Evolutionary conservation across 306 rosid genomes (phyloP).

Genomic region (Vachellia pachyceras): DNA sequence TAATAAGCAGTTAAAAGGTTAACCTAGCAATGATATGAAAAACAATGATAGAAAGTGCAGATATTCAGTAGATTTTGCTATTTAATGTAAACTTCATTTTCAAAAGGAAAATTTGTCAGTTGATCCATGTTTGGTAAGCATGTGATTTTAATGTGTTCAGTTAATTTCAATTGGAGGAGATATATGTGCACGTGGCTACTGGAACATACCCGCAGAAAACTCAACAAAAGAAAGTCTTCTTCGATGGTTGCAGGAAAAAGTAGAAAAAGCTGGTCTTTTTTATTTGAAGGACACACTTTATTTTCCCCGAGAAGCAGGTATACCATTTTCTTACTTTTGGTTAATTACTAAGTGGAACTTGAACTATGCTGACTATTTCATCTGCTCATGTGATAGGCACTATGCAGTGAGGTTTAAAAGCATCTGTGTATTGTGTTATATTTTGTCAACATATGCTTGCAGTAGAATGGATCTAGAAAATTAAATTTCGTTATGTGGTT

Average conservation of each 20-base stretch:
- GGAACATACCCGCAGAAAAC: constrained; percentile 62
- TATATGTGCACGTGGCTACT: constrained; percentile 84
- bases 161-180: constrained; percentile 62
- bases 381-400: not conserved
- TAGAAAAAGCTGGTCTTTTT: constrained; percentile 58
- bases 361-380: not conserved
- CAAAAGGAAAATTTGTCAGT: constrained; percentile 7
- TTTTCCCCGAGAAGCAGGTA: constrained; percentile 83
- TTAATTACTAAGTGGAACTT: too few relatives aligned
- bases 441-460: not conserved
- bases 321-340: constrained; percentile 1
- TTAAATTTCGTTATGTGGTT: not conserved
- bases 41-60: not conserved
- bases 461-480: constrained; percentile 24
- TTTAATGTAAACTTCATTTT: not conserved
- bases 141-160: constrained; percentile 52
- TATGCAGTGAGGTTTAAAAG: constrained; percentile 21
- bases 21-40: constrained; percentile 5
- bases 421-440: constrained; percentile 4
- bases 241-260: constrained; percentile 68
- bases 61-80: not conserved
- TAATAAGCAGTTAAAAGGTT: constrained; percentile 4
- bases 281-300: constrained; percentile 67
- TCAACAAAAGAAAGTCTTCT: constrained; percentile 54
- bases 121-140: constrained; percentile 12